Evolutionary conservation across 2,329 filamentous ascomycete species (phyloP).

Genomic region (Trichoderma aggressivum): DNA sequence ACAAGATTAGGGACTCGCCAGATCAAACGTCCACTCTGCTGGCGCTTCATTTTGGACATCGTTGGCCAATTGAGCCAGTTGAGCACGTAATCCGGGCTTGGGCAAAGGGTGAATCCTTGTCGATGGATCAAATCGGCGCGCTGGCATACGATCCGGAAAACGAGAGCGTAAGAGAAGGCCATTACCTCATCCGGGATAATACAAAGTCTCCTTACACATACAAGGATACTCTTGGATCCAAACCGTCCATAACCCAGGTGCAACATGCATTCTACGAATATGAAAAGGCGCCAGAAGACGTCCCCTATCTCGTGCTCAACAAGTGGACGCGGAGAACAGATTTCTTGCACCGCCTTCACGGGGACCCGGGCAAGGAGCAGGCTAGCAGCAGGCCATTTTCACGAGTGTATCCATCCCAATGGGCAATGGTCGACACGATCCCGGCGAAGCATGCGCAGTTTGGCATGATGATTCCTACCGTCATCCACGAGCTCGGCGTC

Average conservation of each 20-base stretch:
- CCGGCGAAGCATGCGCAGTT: slow-evolving; percentile 45
- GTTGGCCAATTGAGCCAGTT: slow-evolving; percentile 39
- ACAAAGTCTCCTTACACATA: slow-evolving; percentile 40
- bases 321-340: slow-evolving; percentile 56
- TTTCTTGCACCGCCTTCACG: slow-evolving; percentile 48
- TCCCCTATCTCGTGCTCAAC: slow-evolving; percentile 47
- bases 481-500: slow-evolving; percentile 67
- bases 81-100: slow-evolving; percentile 45
- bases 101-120: slow-evolving; percentile 26
- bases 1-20: slow-evolving; percentile 19
- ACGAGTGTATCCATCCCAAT: slow-evolving; percentile 43
- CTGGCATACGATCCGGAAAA: slow-evolving; percentile 26
- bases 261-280: slow-evolving; percentile 37
- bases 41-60: slow-evolving; percentile 46
- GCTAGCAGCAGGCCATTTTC: slow-evolving; percentile 42
- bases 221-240: slow-evolving; percentile 39
- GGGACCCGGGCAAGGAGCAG: slow-evolving; percentile 16
- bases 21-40: slow-evolving; percentile 49
- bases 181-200: slow-evolving; percentile 41
- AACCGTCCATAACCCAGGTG: slow-evolving; percentile 42
- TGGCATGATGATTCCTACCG: slow-evolving; percentile 65
- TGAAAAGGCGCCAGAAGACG: slow-evolving; percentile 40
- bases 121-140: slow-evolving; percentile 32
- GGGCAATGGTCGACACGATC: slow-evolving; percentile 50
- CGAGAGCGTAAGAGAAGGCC: slow-evolving; percentile 22